These are phyloP conservation scores for Solanum medicagineum DNA, from an alignment of 257 asterid genomes.

Conservation along the genomic window DNA sequence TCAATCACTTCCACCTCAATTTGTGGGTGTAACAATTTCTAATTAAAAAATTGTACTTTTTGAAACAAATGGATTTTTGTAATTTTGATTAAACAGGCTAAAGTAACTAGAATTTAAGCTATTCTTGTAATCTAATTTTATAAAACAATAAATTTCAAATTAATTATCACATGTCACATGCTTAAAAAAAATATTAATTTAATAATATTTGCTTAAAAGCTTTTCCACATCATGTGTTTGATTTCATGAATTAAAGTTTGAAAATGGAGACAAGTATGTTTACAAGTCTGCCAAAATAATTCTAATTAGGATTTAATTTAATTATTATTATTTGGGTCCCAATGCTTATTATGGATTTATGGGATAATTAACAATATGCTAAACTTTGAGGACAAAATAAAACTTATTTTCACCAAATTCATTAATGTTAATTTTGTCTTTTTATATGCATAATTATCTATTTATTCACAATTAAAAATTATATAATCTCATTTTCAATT, in stretches of 20 bases:
- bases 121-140: not conserved
- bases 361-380: too few relatives aligned
- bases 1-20: too few relatives aligned
- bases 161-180: not conserved
- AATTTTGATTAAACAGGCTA: not conserved
- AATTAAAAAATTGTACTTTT: too few relatives aligned
- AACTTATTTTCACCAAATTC: too few relatives aligned
- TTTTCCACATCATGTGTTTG: not conserved
- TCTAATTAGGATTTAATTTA: not conserved
- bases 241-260: not conserved
- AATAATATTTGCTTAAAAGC: not conserved
- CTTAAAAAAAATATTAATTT: not conserved
- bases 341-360: too few relatives aligned
- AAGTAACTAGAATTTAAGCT: not conserved
- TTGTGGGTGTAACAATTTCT: too few relatives aligned
- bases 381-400: too few relatives aligned
- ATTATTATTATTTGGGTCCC: not conserved
- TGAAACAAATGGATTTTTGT: too few relatives aligned
- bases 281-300: not conserved
- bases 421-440: too few relatives aligned
- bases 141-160: not conserved
- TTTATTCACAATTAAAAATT: too few relatives aligned
- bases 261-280: not conserved
- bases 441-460: too few relatives aligned
- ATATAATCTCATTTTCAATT: too few relatives aligned